These are phyloP conservation scores for Globisporangium sylvaticum DNA, from an alignment of 352 stramenopile species.

Conservation along the genomic window DNA sequence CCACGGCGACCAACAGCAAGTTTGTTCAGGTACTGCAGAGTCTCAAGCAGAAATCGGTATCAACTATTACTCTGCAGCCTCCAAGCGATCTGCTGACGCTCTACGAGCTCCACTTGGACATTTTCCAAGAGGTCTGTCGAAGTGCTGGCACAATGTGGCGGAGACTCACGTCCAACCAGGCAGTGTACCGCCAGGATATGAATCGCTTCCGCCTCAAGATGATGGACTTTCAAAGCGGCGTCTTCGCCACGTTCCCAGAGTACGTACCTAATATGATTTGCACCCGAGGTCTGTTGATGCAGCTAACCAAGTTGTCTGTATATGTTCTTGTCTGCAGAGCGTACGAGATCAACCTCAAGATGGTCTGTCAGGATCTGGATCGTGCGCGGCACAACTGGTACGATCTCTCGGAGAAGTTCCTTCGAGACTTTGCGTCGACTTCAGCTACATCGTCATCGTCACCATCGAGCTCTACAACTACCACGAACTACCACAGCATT, in stretches of 20 bases:
- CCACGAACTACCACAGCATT: slow-evolving; percentile 33
- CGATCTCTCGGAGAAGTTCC: slow-evolving; percentile 45
- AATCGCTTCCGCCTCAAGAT: slow-evolving; percentile 50
- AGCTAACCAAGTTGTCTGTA: neutral
- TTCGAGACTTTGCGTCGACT: slow-evolving; percentile 26
- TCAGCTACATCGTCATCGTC: slow-evolving; percentile 1
- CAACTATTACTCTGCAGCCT: neutral
- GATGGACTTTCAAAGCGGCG: slow-evolving; percentile 49
- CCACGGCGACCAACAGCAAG: slow-evolving; percentile 33
- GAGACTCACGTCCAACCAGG: slow-evolving; percentile 13
- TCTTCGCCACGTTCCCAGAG: slow-evolving; percentile 68
- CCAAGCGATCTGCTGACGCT: slow-evolving; percentile 27
- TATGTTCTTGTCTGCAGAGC: slow-evolving; percentile 30
- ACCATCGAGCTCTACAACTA: neutral
- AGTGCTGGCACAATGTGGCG: slow-evolving; percentile 42
- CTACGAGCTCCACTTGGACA: slow-evolving; percentile 60
- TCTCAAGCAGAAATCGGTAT: slow-evolving; percentile 12
- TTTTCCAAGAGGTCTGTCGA: slow-evolving; percentile 64
- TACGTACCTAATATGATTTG: too few relatives aligned
- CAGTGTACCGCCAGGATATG: slow-evolving; percentile 22
- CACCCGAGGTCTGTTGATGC: too few relatives aligned
- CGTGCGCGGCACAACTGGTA: slow-evolving; percentile 49
- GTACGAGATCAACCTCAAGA: slow-evolving; percentile 69
- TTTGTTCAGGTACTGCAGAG: slow-evolving; percentile 31
- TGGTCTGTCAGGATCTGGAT: slow-evolving; percentile 50